A percentile compares a stretch with the other conserved stretches of the same genome.
phyloP scores from a whole-genome alignment of 345 rosid genomes.

The Erucastrum elatum region DNA sequence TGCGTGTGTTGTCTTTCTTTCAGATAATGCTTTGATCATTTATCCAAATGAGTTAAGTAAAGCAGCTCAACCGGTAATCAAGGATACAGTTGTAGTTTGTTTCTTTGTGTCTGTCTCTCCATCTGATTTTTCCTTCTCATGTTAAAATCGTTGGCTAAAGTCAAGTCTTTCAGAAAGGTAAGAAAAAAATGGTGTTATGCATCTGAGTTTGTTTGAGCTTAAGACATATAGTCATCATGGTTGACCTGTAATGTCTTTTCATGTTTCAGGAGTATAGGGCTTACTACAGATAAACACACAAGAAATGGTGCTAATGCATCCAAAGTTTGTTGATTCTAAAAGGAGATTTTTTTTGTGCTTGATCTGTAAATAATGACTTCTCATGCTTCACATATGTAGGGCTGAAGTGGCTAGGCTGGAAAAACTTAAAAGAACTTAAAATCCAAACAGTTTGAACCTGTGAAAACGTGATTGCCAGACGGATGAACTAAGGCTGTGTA shows the following conservation, averaged over 20 bases:
- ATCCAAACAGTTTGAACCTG: background rate
- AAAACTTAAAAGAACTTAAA: too few species aligned
- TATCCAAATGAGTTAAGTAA: background rate
- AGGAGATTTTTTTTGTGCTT: background rate
- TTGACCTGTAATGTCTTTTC: background rate
- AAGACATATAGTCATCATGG: background rate
- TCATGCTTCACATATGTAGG: background rate
- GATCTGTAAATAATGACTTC: background rate
- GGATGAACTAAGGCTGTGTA: background rate
- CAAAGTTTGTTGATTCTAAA: background rate
- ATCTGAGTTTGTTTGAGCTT: background rate
- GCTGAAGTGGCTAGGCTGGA: background rate
- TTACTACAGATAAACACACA: conserved; percentile 5
- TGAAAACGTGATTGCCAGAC: background rate
- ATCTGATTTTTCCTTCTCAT: too few species aligned
- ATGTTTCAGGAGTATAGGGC: background rate
- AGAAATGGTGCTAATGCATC: background rate
- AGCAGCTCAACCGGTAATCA: background rate
- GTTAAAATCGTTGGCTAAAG: background rate
- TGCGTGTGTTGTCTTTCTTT: background rate
- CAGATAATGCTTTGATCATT: background rate
- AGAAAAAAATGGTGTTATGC: conserved; percentile 1
- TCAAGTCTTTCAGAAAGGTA: background rate
- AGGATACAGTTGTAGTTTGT: background rate
- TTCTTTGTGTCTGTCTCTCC: conserved; percentile 5